Conservation (phyloP, 805 yeast species). For the Teunomyces panamensis region DNA sequence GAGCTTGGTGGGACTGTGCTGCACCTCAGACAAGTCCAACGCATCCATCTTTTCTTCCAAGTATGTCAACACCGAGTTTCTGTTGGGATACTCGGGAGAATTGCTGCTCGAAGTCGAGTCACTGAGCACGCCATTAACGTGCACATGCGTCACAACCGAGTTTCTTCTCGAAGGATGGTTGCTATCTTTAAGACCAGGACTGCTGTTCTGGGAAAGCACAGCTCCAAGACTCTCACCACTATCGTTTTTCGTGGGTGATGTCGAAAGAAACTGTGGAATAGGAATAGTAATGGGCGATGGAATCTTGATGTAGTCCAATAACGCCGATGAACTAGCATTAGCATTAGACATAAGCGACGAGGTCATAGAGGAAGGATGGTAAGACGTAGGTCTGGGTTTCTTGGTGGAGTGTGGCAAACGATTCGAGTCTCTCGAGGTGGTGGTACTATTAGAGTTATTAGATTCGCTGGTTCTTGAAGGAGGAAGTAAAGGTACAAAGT, state of each 20-base stretch:
- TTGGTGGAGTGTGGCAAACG: conserved; percentile 46
- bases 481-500: conserved; percentile 6
- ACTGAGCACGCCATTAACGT: conserved; percentile 42
- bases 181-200: conserved; percentile 11
- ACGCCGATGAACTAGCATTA: conserved; percentile 15
- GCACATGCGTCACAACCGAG: conserved; percentile 41
- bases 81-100: conserved; percentile 20
- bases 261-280: conserved; percentile 34
- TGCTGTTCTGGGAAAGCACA: conserved; percentile 7
- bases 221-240: conserved; percentile 16
- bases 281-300: conserved; percentile 32
- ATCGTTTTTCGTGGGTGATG: conserved; percentile 34
- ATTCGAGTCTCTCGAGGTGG: conserved; percentile 19
- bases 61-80: conserved; percentile 40
- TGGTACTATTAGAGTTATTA: background rate
- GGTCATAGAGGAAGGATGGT: conserved; percentile 62
- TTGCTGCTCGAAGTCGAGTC: conserved; percentile 9
- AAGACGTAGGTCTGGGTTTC: conserved; percentile 81
- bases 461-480: conserved; percentile 9
- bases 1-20: conserved; percentile 20
- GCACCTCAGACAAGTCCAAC: conserved; percentile 33
- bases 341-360: conserved; percentile 20
- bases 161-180: conserved; percentile 26
- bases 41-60: conserved; percentile 45
- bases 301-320: conserved; percentile 32